Percentiles rank a stretch among this genome's conserved stretches.
phyloP scores from a whole-genome alignment of 768 basidiomycete species.

The Tricholoma saponaceum region DNA sequence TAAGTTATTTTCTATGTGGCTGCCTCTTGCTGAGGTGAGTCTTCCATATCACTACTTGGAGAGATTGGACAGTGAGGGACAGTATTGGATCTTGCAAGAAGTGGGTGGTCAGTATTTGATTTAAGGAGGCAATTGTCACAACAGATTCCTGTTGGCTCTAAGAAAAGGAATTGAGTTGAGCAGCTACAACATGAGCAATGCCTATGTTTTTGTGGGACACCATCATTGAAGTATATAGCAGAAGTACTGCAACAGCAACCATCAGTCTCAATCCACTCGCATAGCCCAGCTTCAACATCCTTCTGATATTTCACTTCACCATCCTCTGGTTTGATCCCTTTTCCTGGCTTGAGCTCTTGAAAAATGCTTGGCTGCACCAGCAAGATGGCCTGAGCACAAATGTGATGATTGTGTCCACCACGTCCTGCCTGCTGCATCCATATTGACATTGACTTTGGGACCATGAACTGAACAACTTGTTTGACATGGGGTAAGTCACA shows the following conservation, averaged over 20 bases:
- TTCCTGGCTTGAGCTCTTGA: conserved; percentile 3
- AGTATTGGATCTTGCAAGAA: too few relatives aligned
- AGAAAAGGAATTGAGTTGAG: background rate
- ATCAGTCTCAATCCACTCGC: conserved; percentile 18
- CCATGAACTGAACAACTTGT: conserved; percentile 23
- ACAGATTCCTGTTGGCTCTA: too few relatives aligned
- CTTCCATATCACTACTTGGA: too few relatives aligned
- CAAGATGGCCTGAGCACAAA: conserved; percentile 8
- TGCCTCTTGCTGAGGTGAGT: too few relatives aligned
- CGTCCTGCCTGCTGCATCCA: conserved; percentile 22
- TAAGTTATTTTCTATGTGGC: background rate
- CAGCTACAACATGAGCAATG: background rate
- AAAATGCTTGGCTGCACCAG: conserved; percentile 12
- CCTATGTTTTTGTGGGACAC: conserved; percentile 8
- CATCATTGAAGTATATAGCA: conserved; percentile 23
- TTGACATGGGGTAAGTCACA: conserved; percentile 25
- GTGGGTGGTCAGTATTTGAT: too few relatives aligned
- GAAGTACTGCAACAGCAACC: conserved; percentile 18
- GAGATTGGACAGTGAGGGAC: too few relatives aligned
- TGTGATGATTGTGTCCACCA: conserved; percentile 5
- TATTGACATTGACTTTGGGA: conserved; percentile 16
- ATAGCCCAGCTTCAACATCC: conserved; percentile 18
- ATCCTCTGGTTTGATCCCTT: background rate
- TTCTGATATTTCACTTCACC: conserved; percentile 7
- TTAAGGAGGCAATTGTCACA: too few relatives aligned